Evolutionary conservation across 179 eudicot species (phyloP).

Genomic region (Vitellaria paradoxa): DNA sequence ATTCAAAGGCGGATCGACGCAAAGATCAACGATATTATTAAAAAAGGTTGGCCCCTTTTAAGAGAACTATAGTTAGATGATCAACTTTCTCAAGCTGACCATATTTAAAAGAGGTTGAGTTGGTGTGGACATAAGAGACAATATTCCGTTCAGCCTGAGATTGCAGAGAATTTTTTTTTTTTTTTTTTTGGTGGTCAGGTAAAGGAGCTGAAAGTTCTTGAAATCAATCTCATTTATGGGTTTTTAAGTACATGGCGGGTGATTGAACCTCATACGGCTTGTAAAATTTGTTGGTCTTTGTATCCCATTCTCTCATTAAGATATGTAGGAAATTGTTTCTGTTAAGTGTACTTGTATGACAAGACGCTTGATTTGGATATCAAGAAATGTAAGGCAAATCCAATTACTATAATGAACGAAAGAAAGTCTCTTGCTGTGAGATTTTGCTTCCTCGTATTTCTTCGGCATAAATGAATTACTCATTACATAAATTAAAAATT

Average conservation of each 20-base stretch:
- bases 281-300: not conserved
- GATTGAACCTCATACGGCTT: not conserved
- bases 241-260: not conserved
- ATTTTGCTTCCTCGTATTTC: too few species aligned
- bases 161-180: not conserved
- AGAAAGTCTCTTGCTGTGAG: too few species aligned
- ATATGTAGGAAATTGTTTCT: not conserved
- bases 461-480: too few species aligned
- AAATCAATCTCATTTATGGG: not conserved
- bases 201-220: not conserved
- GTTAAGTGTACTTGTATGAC: not conserved
- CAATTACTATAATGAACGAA: too few species aligned
- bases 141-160: not conserved
- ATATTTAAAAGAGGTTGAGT: not conserved
- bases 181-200: too few species aligned
- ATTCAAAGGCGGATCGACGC: conserved; percentile 69
- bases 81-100: not conserved
- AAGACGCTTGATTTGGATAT: too few species aligned
- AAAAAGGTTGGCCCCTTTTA: conserved; percentile 93
- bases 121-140: not conserved
- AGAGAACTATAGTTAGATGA: conserved; percentile 45
- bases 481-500: too few species aligned
- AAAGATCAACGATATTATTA: conserved; percentile 68
- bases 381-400: too few species aligned
- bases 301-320: not conserved